A percentile compares a stretch with the other conserved stretches of the same genome.
Conservation (phyloP, 768 basidiomycete genomes). For the Russula emetica region DNA sequence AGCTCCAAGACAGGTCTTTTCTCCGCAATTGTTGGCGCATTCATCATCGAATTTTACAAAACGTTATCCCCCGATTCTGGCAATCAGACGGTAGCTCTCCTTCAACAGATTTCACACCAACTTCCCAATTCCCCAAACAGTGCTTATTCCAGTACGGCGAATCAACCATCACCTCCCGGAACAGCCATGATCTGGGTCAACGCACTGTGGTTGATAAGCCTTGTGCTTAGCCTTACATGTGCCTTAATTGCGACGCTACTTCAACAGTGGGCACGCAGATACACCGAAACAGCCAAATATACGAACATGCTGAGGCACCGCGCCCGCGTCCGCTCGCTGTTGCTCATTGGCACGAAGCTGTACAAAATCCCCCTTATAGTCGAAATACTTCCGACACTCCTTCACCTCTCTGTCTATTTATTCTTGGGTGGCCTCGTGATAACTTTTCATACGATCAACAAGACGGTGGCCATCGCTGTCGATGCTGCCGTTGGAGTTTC, state of each 20-base stretch:
- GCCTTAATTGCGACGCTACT: background rate
- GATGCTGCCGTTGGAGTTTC: background rate
- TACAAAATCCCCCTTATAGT: background rate
- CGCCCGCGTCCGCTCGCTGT: background rate
- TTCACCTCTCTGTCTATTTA: background rate
- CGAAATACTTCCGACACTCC: background rate
- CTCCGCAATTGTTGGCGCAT: too few relatives aligned
- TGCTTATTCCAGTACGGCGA: background rate
- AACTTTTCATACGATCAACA: background rate
- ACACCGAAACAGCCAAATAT: background rate
- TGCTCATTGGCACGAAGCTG: background rate
- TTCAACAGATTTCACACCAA: too few relatives aligned
- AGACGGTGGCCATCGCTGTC: background rate
- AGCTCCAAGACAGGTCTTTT: too few relatives aligned
- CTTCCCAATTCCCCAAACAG: too few relatives aligned
- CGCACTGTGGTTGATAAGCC: background rate
- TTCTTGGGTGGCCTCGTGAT: background rate
- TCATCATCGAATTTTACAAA: too few relatives aligned
- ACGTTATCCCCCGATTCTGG: too few relatives aligned
- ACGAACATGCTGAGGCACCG: background rate
- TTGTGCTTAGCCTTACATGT: background rate
- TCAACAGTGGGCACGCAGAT: background rate
- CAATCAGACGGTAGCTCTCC: too few relatives aligned
- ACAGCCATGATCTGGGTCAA: background rate
- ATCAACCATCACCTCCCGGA: background rate